phyloP scores from a whole-genome alignment of 768 basidiomycete genomes.

The Amanita jacksonii region DNA sequence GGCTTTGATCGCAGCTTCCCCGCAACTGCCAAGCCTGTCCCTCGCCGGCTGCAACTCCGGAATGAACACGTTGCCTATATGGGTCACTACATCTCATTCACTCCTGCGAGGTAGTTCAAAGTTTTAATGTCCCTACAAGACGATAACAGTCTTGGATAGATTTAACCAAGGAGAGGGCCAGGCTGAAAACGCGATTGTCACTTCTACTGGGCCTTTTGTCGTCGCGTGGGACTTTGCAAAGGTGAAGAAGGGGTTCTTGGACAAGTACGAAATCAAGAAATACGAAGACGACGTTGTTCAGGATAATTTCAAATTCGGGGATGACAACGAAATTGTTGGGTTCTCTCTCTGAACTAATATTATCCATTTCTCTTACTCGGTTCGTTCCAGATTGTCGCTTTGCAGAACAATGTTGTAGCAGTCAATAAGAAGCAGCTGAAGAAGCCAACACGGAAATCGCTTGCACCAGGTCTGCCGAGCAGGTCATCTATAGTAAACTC shows the following conservation, averaged over 20 bases:
- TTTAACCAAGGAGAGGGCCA: constrained; percentile 89
- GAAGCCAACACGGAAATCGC: constrained; percentile 70
- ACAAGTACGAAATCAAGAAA: constrained; percentile 94
- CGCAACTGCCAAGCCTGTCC: constrained; percentile 85
- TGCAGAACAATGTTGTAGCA: constrained; percentile 88
- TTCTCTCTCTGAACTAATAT: background rate
- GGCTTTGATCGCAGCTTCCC: constrained; percentile 97
- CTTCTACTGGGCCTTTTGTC: constrained; percentile 85
- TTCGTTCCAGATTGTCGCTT: constrained; percentile 74
- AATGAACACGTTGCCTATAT: constrained; percentile 93
- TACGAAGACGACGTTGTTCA: constrained; percentile 93
- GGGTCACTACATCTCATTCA: constrained; percentile 79
- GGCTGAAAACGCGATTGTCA: constrained; percentile 92
- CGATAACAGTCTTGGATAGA: constrained; percentile 29
- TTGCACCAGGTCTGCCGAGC: constrained; percentile 40
- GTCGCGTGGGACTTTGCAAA: constrained; percentile 97
- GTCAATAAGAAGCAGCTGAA: constrained; percentile 90
- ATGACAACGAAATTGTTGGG: constrained; percentile 91
- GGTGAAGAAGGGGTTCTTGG: constrained; percentile 84
- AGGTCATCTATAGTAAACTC: constrained; percentile 61
- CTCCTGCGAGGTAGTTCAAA: constrained; percentile 71
- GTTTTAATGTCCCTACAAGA: background rate
- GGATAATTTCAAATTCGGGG: constrained; percentile 96
- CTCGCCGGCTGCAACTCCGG: constrained; percentile 77
- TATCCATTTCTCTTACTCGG: constrained; percentile 8